These are phyloP conservation scores for Hygrophorus pudorinus DNA, from an alignment of 768 basidiomycete species.

Conservation along the genomic window DNA sequence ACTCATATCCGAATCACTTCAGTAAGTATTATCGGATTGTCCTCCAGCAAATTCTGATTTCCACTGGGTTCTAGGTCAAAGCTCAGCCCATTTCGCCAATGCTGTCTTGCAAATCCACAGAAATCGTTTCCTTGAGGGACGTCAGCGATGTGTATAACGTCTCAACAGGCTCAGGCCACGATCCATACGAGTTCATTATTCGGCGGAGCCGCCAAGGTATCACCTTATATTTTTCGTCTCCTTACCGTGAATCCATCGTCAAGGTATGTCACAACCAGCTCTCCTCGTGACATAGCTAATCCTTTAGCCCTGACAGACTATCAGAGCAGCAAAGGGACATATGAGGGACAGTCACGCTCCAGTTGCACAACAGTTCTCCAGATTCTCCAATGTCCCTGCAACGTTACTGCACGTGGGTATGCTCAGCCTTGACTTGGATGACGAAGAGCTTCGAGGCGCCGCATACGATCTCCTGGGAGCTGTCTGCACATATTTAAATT, in stretches of 20 bases:
- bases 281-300: background rate
- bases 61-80: constrained; percentile 37
- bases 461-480: constrained; percentile 75
- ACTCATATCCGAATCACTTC: constrained; percentile 74
- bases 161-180: constrained; percentile 48
- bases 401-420: constrained; percentile 82
- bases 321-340: constrained; percentile 66
- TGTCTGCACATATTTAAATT: constrained; percentile 68
- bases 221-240: constrained; percentile 70
- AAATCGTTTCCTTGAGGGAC: constrained; percentile 70
- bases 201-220: constrained; percentile 60
- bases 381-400: constrained; percentile 78
- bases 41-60: background rate
- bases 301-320: constrained; percentile 32
- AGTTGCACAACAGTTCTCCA: constrained; percentile 55
- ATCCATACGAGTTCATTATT: constrained; percentile 71
- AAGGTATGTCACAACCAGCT: constrained; percentile 35
- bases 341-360: constrained; percentile 45
- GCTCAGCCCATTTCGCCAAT: constrained; percentile 61
- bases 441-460: constrained; percentile 68
- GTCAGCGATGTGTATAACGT: constrained; percentile 85
- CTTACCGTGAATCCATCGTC: constrained; percentile 58
- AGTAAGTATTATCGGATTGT: constrained; percentile 30
- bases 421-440: constrained; percentile 62
- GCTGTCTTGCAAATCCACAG: constrained; percentile 67